A percentile compares a stretch with the other conserved stretches of the same genome.
Evolutionary conservation across 805 yeast genomes (phyloP).

Genomic region (Naumovozyma baii): DNA sequence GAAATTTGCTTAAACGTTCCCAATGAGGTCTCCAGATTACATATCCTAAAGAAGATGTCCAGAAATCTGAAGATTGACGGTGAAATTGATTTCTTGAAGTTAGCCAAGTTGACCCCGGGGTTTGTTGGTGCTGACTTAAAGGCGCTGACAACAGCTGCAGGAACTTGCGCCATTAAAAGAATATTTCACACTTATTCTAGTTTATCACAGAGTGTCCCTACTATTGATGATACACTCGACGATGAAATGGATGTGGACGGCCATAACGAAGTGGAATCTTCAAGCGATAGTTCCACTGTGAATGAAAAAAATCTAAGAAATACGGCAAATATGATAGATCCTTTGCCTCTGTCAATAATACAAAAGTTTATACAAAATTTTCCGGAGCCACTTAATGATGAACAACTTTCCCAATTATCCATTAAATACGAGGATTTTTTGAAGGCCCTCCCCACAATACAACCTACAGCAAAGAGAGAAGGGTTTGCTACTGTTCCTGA

Average conservation of each 20-base stretch:
- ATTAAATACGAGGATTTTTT: constrained; percentile 75
- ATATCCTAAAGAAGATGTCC: constrained; percentile 70
- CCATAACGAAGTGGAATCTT: constrained; percentile 8
- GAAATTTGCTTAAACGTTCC: constrained; percentile 96
- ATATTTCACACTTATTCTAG: constrained; percentile 52
- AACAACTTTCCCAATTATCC: constrained; percentile 65
- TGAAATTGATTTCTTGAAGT: constrained; percentile 52
- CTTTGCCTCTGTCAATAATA: constrained; percentile 48
- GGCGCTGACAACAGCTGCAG: constrained; percentile 90
- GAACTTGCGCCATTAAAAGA: constrained; percentile 85
- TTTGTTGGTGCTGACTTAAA: constrained; percentile 96
- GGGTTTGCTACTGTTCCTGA: constrained; percentile 98
- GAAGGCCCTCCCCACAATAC: constrained; percentile 81
- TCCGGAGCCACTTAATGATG: constrained; percentile 69
- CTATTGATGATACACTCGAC: constrained; percentile 7
- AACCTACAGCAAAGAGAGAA: constrained; percentile 95
- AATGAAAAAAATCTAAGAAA: constrained; percentile 16
- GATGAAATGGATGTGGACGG: constrained; percentile 28
- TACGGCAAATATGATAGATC: constrained; percentile 28
- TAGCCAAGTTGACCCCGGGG: constrained; percentile 94
- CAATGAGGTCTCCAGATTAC: constrained; percentile 67
- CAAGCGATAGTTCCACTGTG: not conserved
- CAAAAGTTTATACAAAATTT: constrained; percentile 63
- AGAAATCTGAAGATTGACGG: constrained; percentile 56
- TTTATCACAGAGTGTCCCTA: constrained; percentile 7